Percentiles rank a stretch among this genome's conserved stretches.
These are phyloP conservation scores for Umbellularia californica DNA, from an alignment of 164 flowering plant species.

Conservation along the genomic window DNA sequence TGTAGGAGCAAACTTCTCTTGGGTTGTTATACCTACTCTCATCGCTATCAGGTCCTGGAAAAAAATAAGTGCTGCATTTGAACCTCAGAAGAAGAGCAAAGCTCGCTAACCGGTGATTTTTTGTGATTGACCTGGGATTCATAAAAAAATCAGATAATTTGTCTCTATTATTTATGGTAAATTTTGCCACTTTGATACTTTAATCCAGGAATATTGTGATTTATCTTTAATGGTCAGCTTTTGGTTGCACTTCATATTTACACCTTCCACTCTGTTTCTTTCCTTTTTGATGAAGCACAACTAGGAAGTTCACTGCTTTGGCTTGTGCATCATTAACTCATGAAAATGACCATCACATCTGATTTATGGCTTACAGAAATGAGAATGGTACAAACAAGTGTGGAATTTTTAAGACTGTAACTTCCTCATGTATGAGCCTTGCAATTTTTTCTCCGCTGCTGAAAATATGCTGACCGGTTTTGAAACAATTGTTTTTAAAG, in stretches of 20 bases:
- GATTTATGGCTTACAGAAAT: no score
- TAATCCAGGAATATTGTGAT: background rate
- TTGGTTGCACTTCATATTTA: background rate
- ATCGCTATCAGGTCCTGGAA: conserved; percentile 70
- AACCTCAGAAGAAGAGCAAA: conserved; percentile 50
- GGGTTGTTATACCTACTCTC: conserved; percentile 73
- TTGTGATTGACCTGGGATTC: background rate
- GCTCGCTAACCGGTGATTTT: conserved; percentile 26
- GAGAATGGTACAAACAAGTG: no score
- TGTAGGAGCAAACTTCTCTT: conserved; percentile 53
- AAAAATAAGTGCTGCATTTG: conserved; percentile 55
- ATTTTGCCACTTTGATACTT: background rate
- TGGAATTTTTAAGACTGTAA: no score
- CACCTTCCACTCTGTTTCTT: background rate
- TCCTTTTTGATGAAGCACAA: background rate
- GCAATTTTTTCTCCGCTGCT: background rate
- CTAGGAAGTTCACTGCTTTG: no score
- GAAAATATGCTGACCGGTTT: background rate
- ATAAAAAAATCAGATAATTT: background rate
- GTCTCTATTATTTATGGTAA: background rate
- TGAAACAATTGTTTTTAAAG: background rate
- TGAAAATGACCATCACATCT: no score
- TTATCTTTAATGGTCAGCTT: background rate
- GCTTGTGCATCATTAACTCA: no score
- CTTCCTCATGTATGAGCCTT: background rate